These are phyloP conservation scores for Phytophthora constricta DNA, from an alignment of 352 stramenopile species.

Conservation along the genomic window DNA sequence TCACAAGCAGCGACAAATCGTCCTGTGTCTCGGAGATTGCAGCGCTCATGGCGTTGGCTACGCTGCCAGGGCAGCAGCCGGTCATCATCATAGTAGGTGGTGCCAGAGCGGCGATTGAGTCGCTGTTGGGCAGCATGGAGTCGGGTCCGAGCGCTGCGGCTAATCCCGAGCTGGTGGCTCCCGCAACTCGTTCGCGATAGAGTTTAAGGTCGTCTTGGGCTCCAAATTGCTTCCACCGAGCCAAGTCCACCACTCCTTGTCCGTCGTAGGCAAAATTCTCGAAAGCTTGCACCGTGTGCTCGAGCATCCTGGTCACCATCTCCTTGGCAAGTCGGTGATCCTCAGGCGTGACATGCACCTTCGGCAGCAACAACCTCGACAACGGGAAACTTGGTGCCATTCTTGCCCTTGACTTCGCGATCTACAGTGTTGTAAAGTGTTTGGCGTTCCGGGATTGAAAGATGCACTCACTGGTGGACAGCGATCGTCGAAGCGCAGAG, in stretches of 20 bases:
- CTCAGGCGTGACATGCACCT: slow-evolving; percentile 42
- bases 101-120: slow-evolving; percentile 34
- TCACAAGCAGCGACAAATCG: slow-evolving; percentile 51
- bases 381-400: slow-evolving; percentile 58
- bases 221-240: slow-evolving; percentile 48
- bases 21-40: slow-evolving; percentile 50
- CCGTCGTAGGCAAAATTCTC: slow-evolving; percentile 45
- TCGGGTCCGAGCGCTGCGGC: slow-evolving; percentile 35
- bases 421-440: too few species aligned
- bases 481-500: background rate
- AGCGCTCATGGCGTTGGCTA: slow-evolving; percentile 57
- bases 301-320: slow-evolving; percentile 53
- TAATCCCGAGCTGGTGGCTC: slow-evolving; percentile 33
- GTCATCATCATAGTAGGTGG: slow-evolving; percentile 50
- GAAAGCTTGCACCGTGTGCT: slow-evolving; percentile 55
- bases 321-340: slow-evolving; percentile 45
- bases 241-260: slow-evolving; percentile 44
- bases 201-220: slow-evolving; percentile 58
- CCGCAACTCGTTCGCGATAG: slow-evolving; percentile 49
- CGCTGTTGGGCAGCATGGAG: slow-evolving; percentile 41
- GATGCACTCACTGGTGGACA: background rate
- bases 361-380: slow-evolving; percentile 52
- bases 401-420: too few species aligned
- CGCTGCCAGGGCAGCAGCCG: slow-evolving; percentile 44
- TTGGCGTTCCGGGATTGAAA: background rate